Base-by-base conservation (phyloP, 176 grass and related monocot species). In the Oryza meridionalis region DNA sequence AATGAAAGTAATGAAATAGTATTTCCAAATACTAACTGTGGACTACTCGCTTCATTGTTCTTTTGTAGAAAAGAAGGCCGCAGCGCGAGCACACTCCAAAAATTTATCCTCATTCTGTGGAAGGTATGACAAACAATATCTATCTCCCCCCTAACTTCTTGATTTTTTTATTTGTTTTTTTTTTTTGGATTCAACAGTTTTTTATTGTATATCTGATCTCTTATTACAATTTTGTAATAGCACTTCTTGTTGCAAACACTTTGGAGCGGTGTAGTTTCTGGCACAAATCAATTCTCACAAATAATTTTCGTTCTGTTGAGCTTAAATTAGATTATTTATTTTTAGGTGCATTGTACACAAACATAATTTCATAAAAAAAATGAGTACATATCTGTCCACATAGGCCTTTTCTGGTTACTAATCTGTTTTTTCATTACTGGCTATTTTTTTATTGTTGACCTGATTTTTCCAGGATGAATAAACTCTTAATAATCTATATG, bases 101-200 rank as follows among this genome's bases (percentile, higher is more conserved):
- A 87, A 89, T 69, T 26, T 99, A 53, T 99, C 96, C n/a, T 82
- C 87, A 1, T 99, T 92, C 69, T 99, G 96, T 89, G 96, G 96
- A 87, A 99, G 96, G 96, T 98, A 86, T 45, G n/a, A 22, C 17
- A 63, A 69, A 64, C 47, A 13, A 35, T 80, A 44, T 24, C 14
- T 68, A 43, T 43, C 26, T 84, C 2, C 4, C 2, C 11, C 2
- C 11, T 31, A 31, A 3, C 7, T 31, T 31, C 29, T 31, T 31
- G 29, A 31, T 31, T 31, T 31, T 73, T 27, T 73, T 73, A 6
- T 13, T 73, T 12, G 71, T 31, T 31, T 31, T 27, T 27, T 27
- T 27, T 27, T 26, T 11, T 12, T 6, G 26, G 2, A 14, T 19
- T 45, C 33, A 13, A 16, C 14, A 50, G 0, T 16, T 50, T 50